A percentile compares a stretch with the other conserved stretches of the same genome.
Evolutionary conservation across 768 basidiomycete species (phyloP).

Genomic region (Botryobasidium botryosum): DNA sequence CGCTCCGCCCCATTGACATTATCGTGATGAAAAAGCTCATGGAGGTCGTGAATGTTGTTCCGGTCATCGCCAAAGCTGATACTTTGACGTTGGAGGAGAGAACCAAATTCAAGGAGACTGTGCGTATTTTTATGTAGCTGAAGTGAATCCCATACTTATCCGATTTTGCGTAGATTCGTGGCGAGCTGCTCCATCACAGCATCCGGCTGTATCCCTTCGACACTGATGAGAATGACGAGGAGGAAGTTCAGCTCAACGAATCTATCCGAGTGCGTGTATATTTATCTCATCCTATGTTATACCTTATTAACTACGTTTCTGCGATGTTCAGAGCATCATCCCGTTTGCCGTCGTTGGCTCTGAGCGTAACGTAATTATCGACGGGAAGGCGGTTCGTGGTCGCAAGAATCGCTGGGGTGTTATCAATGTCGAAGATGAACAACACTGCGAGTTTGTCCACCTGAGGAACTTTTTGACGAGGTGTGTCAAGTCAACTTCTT

Average conservation of each 20-base stretch:
- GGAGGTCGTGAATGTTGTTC: conserved; percentile 98
- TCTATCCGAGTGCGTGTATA: conserved; percentile 54
- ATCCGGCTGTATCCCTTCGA: conserved; percentile 96
- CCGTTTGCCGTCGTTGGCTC: conserved; percentile 98
- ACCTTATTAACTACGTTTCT: conserved; percentile 2
- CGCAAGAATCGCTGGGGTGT: conserved; percentile 98
- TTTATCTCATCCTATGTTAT: conserved; percentile 4
- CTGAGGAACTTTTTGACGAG: conserved; percentile 91
- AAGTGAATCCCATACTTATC: too few species aligned
- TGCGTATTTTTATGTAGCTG: too few species aligned
- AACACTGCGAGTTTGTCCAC: conserved; percentile 96
- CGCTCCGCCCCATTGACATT: conserved; percentile 88
- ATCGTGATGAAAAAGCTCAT: conserved; percentile 98
- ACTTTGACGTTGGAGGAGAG: conserved; percentile 87
- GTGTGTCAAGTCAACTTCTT: conserved; percentile 24
- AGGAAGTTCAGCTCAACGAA: conserved; percentile 82
- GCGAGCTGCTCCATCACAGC: conserved; percentile 78
- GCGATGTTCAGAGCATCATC: conserved; percentile 56
- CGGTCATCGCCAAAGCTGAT: conserved; percentile 97
- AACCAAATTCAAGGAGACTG: conserved; percentile 80
- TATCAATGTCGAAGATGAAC: conserved; percentile 92
- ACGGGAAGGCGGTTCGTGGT: conserved; percentile 87
- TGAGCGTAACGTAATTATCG: conserved; percentile 86
- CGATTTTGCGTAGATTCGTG: conserved; percentile 93
- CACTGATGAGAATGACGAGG: conserved; percentile 86